Base-by-base conservation (phyloP, 2,329 filamentous ascomycete species). In the Alternaria burnsii region DNA sequence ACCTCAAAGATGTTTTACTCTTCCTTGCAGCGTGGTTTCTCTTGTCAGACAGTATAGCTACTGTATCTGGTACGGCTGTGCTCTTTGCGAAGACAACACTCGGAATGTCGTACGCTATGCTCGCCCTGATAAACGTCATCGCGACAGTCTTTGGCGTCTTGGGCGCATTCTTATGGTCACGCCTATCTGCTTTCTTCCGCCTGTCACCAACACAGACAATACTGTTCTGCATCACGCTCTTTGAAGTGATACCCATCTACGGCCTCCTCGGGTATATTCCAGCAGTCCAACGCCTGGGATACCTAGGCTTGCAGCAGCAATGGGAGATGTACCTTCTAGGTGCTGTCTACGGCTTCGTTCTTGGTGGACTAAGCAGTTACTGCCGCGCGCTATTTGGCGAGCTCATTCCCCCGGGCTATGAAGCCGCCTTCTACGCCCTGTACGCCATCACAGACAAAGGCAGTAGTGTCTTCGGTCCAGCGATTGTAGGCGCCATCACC, bases 371-470 rank as follows among this genome's bases (percentile, higher is more conserved):
- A 41, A 93, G 91, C 59, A 91, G 91, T 24, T 97, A 98, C 79
- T 98, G 95, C 75, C 90, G 95, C 42, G 94, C 92, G 62, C 84
- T 99, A 5, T 99, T 92, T 75, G 94, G 93, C 40, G 94, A 98
- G 78, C 85, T 99, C 58, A 97, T 99, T 56, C 95, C 95, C 1
- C 92, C 93, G 0, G 95, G 95, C 4, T 96, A 91, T 30, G 95
- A 99, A 79, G 94, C 95, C 0, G 94, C 94, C 0, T 99, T 99
- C 75, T 99, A 97, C 76, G 94, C 94, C 0, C 84, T 99, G 2
- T 99, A 98, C 75, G 95, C 95, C 36, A 97, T 98, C 65, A 98
- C 95, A 2, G 95, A 99, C 78, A 99, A 99, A 79, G 94, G 94
- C 1, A 95, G 91, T 22, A 96, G 92, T 74, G 85, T 98, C 2